Conservation (phyloP, 140 eudicot species). For the Ambrosia hybrid region DNA sequence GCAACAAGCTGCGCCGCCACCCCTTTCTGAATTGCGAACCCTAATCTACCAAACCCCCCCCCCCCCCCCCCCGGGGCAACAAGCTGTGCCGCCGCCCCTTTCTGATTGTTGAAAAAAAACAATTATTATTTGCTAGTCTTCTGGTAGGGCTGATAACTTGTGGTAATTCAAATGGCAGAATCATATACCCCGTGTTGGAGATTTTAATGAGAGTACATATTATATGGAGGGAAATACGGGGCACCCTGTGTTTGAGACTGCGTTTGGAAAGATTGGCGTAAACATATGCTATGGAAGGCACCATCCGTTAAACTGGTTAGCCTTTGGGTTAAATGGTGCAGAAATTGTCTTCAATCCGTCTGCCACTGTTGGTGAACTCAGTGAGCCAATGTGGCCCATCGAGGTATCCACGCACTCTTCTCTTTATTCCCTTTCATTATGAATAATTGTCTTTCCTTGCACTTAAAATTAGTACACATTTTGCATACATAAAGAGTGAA, state of each 20-base stretch:
- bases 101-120: not conserved
- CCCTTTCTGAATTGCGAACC: too few species aligned
- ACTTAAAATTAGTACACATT: too few species aligned
- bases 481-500: too few species aligned
- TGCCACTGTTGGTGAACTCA: conserved; percentile 98
- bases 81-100: too few species aligned
- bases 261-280: conserved; percentile 78
- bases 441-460: not conserved
- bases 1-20: too few species aligned
- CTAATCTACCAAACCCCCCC: too few species aligned
- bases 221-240: conserved; percentile 99
- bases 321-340: conserved; percentile 98
- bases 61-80: too few species aligned
- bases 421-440: not conserved
- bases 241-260: conserved; percentile 96
- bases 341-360: conserved; percentile 98
- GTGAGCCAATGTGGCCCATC: conserved; percentile 99
- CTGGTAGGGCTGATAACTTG: conserved; percentile 13
- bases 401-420: conserved; percentile 54
- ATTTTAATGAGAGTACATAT: conserved; percentile 95
- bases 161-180: conserved; percentile 51
- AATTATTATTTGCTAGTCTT: not conserved
- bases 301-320: conserved; percentile 89
- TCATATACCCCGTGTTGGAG: conserved; percentile 97
- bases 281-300: conserved; percentile 98